Percentiles rank a stretch among this genome's conserved stretches.
Conservation (phyloP, 1,284 basidiomycete species). For the Stereum hirsutum region DNA sequence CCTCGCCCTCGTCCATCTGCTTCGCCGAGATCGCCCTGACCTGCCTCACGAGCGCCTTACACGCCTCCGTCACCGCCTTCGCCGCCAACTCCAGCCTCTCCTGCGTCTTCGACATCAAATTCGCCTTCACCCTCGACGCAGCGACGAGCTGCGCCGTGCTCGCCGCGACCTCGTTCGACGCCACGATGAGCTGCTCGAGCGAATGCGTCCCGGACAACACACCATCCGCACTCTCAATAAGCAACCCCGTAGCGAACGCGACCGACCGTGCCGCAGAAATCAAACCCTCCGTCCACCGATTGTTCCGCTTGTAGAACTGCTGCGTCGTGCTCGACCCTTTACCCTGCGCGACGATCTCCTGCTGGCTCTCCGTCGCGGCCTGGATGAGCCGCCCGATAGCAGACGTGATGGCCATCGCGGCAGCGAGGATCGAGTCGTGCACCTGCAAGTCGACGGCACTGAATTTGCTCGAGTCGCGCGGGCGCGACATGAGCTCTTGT, state of each 20-base stretch:
- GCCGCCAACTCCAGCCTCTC: constrained; percentile 93
- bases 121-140: constrained; percentile 96
- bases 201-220: constrained; percentile 95
- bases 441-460: constrained; percentile 92
- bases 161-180: constrained; percentile 96
- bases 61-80: constrained; percentile 98
- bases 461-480: constrained; percentile 77
- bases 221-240: constrained; percentile 97
- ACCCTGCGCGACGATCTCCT: constrained; percentile 96
- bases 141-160: constrained; percentile 98
- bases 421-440: constrained; percentile 94
- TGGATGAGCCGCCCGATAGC: constrained; percentile 94
- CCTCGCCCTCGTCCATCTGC: constrained; percentile 70
- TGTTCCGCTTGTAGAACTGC: constrained; percentile 99
- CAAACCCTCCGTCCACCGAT: constrained; percentile 98
- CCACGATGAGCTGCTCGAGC: constrained; percentile 97
- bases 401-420: constrained; percentile 90
- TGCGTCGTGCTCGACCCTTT: constrained; percentile 85
- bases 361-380: constrained; percentile 94
- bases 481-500: constrained; percentile 85
- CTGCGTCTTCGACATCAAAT: constrained; percentile 97
- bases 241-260: constrained; percentile 92
- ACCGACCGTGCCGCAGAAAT: constrained; percentile 98
- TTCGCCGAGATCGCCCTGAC: constrained; percentile 92
- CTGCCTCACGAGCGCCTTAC: constrained; percentile 92